phyloP scores from a whole-genome alignment of 2,329 filamentous ascomycete genomes.

The Curvularia verruculosa region DNA sequence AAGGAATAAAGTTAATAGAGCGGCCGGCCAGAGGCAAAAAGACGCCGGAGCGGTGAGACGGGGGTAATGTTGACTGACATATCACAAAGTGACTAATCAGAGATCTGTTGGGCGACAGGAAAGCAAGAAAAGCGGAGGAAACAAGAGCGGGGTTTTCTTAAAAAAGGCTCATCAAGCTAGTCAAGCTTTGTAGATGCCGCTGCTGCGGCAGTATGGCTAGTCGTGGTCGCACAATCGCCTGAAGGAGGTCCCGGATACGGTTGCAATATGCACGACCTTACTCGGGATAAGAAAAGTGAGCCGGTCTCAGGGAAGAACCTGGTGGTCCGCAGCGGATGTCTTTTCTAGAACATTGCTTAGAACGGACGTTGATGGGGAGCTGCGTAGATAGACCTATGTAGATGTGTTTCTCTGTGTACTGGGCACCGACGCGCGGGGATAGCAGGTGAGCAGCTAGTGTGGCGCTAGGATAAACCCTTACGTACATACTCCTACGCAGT shows the following conservation, averaged over 20 bases:
- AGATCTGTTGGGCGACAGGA: conserved; percentile 1
- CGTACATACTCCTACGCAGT: too few species aligned
- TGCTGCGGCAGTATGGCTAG: not conserved
- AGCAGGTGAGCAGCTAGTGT: not conserved
- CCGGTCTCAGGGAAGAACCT: not conserved
- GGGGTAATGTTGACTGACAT: not conserved
- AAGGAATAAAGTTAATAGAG: not conserved
- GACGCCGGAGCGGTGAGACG: not conserved
- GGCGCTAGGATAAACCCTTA: not conserved
- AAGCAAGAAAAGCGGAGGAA: not conserved
- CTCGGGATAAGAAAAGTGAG: not conserved
- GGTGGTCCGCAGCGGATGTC: not conserved
- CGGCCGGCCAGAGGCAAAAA: not conserved
- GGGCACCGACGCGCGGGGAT: not conserved
- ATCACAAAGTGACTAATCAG: not conserved
- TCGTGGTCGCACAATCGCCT: not conserved
- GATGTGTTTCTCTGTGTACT: not conserved
- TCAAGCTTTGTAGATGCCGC: not conserved
- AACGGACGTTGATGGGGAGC: not conserved
- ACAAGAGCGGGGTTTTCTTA: not conserved
- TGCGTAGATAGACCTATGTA: too few species aligned
- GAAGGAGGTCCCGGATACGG: not conserved
- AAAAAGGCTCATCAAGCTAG: not conserved
- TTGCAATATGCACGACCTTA: not conserved
- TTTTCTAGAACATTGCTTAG: not conserved